Evolutionary conservation across 2,329 filamentous ascomycete genomes (phyloP).

Genomic region (Penicillium oxalicum): DNA sequence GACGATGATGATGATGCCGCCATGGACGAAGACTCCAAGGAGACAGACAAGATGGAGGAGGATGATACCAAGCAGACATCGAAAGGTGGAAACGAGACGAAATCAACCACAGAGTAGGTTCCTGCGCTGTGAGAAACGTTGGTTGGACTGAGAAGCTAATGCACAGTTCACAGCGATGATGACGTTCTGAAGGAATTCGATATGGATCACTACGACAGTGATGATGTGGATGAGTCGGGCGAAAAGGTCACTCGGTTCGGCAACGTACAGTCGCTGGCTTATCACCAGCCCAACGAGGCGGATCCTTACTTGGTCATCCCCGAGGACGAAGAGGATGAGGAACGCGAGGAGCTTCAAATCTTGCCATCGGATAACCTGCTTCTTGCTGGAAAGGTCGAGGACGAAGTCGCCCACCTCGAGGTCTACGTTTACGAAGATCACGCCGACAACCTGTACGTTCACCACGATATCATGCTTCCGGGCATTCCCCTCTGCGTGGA

Average conservation of each 20-base stretch:
- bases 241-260: constrained; percentile 88
- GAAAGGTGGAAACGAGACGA: constrained; percentile 15
- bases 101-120: constrained; percentile 17
- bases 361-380: constrained; percentile 88
- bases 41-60: constrained; percentile 20
- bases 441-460: constrained; percentile 94
- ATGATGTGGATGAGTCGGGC: constrained; percentile 59
- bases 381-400: constrained; percentile 87
- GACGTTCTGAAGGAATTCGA: constrained; percentile 95
- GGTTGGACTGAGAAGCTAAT: constrained; percentile 7
- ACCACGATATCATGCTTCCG: constrained; percentile 98
- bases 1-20: constrained; percentile 38
- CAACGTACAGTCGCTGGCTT: constrained; percentile 86
- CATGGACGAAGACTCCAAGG: constrained; percentile 39
- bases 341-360: constrained; percentile 89
- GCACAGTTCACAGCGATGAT: constrained; percentile 49
- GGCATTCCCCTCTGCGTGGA: constrained; percentile 93
- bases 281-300: constrained; percentile 88
- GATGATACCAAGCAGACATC: constrained; percentile 21
- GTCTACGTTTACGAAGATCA: constrained; percentile 96
- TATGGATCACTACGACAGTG: constrained; percentile 90
- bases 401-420: constrained; percentile 93
- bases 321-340: constrained; percentile 74
- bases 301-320: constrained; percentile 94
- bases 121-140: not conserved